Conservation (phyloP, 1,284 basidiomycete genomes). For the Meira nashicola region DNA sequence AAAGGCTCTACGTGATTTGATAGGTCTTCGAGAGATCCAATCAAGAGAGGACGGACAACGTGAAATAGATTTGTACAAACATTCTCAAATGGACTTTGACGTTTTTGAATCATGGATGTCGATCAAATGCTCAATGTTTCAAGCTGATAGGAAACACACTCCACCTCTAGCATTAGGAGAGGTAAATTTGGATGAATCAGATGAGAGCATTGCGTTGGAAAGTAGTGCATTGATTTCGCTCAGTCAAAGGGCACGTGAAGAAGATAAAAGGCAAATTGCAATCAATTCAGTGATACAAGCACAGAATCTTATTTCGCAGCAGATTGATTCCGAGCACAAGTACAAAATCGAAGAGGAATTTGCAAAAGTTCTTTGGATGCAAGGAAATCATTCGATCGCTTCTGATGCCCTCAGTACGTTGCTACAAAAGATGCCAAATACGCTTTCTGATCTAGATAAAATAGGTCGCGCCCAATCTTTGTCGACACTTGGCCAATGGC, state of each 20-base stretch:
- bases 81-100: constrained; percentile 61
- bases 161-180: constrained; percentile 69
- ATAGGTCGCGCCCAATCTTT: constrained; percentile 52
- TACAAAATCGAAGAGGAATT: constrained; percentile 54
- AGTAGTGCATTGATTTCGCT: constrained; percentile 67
- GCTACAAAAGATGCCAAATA: constrained; percentile 11
- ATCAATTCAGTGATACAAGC: constrained; percentile 78
- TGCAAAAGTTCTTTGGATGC: constrained; percentile 81
- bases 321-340: constrained; percentile 49
- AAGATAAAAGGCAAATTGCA: constrained; percentile 71
- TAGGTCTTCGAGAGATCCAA: constrained; percentile 25
- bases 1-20: constrained; percentile 20
- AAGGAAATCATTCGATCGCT: constrained; percentile 76
- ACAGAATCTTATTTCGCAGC: constrained; percentile 57
- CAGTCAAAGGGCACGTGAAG: constrained; percentile 68
- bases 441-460: constrained; percentile 16
- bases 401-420: constrained; percentile 66
- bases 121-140: constrained; percentile 75
- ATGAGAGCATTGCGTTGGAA: constrained; percentile 63
- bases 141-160: constrained; percentile 64
- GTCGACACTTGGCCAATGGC: constrained; percentile 68
- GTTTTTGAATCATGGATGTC: constrained; percentile 74
- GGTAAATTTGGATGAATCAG: constrained; percentile 61
- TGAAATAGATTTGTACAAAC: not conserved
- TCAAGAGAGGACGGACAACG: not conserved